These are phyloP conservation scores for Sporothrix pallida DNA, from an alignment of 2,329 filamentous ascomycete species.

Conservation along the genomic window DNA sequence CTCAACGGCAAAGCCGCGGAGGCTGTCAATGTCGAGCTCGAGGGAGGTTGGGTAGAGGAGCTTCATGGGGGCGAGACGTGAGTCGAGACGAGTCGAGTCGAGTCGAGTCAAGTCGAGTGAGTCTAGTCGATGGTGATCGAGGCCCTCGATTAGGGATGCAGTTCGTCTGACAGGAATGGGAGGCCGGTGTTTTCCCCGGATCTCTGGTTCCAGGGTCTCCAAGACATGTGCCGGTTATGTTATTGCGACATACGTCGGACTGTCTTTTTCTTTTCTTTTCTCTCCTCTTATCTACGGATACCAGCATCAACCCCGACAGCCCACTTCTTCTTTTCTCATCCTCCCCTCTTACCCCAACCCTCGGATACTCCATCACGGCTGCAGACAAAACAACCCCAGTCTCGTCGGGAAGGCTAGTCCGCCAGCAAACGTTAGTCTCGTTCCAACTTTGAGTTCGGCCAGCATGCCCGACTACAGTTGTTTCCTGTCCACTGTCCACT, in stretches of 20 bases:
- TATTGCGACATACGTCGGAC: background rate
- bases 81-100: background rate
- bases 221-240: background rate
- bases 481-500: background rate
- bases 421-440: background rate
- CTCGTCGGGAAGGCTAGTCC: constrained; percentile 20
- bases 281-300: background rate
- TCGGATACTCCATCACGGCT: background rate
- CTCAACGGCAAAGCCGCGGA: constrained; percentile 38
- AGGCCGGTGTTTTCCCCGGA: background rate
- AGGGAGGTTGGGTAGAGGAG: constrained; percentile 40
- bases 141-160: background rate
- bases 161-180: background rate
- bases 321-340: too few relatives aligned
- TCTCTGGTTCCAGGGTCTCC: constrained; percentile 4
- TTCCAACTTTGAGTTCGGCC: background rate
- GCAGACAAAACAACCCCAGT: background rate
- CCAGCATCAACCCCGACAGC: background rate
- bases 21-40: constrained; percentile 37
- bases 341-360: background rate
- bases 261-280: background rate
- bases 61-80: constrained; percentile 34
- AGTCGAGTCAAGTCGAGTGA: background rate
- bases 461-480: too few relatives aligned
- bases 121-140: background rate